Base-by-base conservation (phyloP, 179 eudicot species). In the Silene vulgaris region DNA sequence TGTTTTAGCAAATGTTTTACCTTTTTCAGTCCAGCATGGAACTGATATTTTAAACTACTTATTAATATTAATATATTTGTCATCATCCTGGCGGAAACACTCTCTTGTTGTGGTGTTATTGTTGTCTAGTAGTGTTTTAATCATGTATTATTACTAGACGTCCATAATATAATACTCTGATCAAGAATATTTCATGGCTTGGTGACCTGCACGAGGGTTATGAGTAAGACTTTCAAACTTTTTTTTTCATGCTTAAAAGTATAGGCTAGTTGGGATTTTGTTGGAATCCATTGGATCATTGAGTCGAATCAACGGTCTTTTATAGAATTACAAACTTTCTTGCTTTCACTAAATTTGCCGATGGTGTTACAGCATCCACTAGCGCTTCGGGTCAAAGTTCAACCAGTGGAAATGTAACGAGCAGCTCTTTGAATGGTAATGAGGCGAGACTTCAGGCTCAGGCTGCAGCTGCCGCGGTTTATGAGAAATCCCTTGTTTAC, bases 401-500 rank as follows among this genome's bases (percentile, higher is more conserved):
- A 56, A 79, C 75, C 76, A 77, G 82, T 74, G 89, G 69, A 74
- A 85, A 83, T 78, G 75, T 13, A 5, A 81, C 81, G 74, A 78
- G 61, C 79, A 79, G 61, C 77, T 75, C 84, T 75, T 61, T 87
- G 62, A 87, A 83, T 76, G 85, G 80, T 79, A 88, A 89, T 69
- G 88, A 90, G 77, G 90, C 85, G 28, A 88, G 97, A 73, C 85
- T 89, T 11, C 88, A 88, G 86, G 99, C 98, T 74, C 98, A 97
- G 45, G 92, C 99, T n/a, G 85, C 97, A 1, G 98, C 99, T 43
- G 97, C 99, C 6, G 77, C 97, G 32, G 63, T 96, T 29, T 96
- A 96, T 81, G 89, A 85, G 84, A 96, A 83, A 82, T 96, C 99
- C 74, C 85, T 84, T 82, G 98, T 96, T 48, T 96, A 96, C 78